phyloP scores from a whole-genome alignment of 768 basidiomycete species.

The Lactarius deliciosus region DNA sequence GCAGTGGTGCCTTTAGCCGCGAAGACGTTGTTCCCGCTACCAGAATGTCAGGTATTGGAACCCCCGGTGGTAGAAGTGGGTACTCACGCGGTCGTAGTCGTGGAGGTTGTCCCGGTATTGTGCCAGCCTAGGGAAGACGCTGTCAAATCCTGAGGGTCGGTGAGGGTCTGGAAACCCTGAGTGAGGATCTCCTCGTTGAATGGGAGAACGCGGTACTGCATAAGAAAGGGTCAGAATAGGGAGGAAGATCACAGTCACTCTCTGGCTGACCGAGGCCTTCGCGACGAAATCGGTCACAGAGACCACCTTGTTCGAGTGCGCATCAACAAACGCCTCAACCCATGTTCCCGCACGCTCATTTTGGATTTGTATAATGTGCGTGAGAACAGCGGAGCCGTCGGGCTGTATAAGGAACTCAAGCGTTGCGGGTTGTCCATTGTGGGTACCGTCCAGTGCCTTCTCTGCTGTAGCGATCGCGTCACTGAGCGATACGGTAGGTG shows the following conservation, averaged over 20 bases:
- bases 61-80: not conserved
- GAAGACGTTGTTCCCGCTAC: conserved; percentile 42
- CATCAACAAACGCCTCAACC: conserved; percentile 61
- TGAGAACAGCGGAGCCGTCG: conserved; percentile 42
- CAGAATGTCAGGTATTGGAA: not conserved
- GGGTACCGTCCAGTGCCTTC: conserved; percentile 40
- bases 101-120: conserved; percentile 39
- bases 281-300: conserved; percentile 53
- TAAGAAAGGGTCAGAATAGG: not conserved
- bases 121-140: conserved; percentile 63
- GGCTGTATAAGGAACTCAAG: conserved; percentile 44
- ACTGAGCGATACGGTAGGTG: conserved; percentile 39
- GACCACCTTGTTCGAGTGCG: conserved; percentile 52
- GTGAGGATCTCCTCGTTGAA: conserved; percentile 49
- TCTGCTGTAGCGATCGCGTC: conserved; percentile 43
- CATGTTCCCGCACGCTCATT: conserved; percentile 46
- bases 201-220: conserved; percentile 49
- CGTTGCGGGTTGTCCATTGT: conserved; percentile 41
- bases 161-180: conserved; percentile 50
- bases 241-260: not conserved
- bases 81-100: conserved; percentile 35
- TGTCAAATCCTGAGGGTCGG: conserved; percentile 51
- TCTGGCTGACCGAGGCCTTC: conserved; percentile 41
- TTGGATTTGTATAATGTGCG: conserved; percentile 45
- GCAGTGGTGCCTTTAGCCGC: conserved; percentile 36